A percentile compares a stretch with the other conserved stretches of the same genome.
phyloP scores from a whole-genome alignment of 495 filamentous ascomycete genomes.

The Rhizodiscina lignyota region DNA sequence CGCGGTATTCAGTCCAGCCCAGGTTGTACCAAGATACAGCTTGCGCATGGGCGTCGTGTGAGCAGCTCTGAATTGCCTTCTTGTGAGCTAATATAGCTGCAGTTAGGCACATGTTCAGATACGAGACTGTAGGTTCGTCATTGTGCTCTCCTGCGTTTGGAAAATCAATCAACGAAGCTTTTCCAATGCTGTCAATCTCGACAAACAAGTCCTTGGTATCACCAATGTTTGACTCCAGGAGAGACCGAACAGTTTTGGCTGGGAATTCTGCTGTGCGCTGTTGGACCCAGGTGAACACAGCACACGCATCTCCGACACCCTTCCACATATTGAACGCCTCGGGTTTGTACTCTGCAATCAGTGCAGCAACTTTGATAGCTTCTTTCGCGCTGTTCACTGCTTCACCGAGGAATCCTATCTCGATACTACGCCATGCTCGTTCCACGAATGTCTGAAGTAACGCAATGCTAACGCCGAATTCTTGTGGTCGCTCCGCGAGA shows the following conservation, averaged over 20 bases:
- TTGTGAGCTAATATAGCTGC: conserved; percentile 74
- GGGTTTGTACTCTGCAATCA: conserved; percentile 31
- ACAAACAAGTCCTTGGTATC: conserved; percentile 34
- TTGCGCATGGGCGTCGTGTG: conserved; percentile 72
- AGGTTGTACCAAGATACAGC: conserved; percentile 94
- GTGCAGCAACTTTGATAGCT: conserved; percentile 36
- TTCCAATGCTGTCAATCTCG: conserved; percentile 55
- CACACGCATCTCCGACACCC: conserved; percentile 74
- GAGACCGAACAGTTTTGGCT: conserved; percentile 26
- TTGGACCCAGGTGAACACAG: conserved; percentile 65
- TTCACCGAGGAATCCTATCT: conserved; percentile 70
- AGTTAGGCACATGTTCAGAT: conserved; percentile 36
- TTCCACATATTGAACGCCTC: conserved; percentile 93
- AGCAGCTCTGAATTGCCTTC: conserved; percentile 56
- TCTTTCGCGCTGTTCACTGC: conserved; percentile 47
- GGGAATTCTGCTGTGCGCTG: conserved; percentile 43
- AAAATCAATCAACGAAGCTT: conserved; percentile 21
- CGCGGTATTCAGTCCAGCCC: conserved; percentile 79
- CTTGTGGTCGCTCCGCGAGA: conserved; percentile 42
- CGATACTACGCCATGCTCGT: conserved; percentile 56
- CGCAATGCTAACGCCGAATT: conserved; percentile 76
- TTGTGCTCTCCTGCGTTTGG: conserved; percentile 17
- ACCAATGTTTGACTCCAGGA: conserved; percentile 31
- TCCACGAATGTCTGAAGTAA: conserved; percentile 77
- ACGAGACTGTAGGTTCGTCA: conserved; percentile 28